Percentiles rank a stretch among this genome's conserved stretches.
Evolutionary conservation across 805 yeast species (phyloP).

Genomic region (Lipomyces chichibuensis): DNA sequence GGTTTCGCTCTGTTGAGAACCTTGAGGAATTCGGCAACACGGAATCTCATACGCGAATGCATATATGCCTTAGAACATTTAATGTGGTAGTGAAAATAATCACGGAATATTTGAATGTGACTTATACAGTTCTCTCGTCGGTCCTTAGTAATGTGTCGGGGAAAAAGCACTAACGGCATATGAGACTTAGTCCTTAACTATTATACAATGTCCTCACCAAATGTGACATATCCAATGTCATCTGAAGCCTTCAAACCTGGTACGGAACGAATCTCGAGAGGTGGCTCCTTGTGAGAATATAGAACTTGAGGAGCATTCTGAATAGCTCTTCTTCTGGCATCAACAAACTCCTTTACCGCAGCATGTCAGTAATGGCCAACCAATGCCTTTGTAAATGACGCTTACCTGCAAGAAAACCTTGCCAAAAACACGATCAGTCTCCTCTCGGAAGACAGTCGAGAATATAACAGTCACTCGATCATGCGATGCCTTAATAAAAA

Average conservation of each 20-base stretch:
- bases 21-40: constrained; percentile 92
- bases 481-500: constrained; percentile 85
- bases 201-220: constrained; percentile 42
- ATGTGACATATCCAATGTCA: constrained; percentile 62
- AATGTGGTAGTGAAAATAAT: constrained; percentile 97
- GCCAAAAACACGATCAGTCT: constrained; percentile 90
- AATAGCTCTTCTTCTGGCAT: constrained; percentile 70
- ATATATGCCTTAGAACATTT: constrained; percentile 97
- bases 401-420: constrained; percentile 73
- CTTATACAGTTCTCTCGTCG: constrained; percentile 80
- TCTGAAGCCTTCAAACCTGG: constrained; percentile 46
- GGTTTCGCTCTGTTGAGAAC: constrained; percentile 96
- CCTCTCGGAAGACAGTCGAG: constrained; percentile 92
- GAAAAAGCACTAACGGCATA: constrained; percentile 45
- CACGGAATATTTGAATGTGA: constrained; percentile 89
- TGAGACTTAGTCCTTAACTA: background rate
- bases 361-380: background rate
- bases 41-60: constrained; percentile 97
- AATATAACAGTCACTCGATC: constrained; percentile 97
- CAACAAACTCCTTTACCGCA: constrained; percentile 38
- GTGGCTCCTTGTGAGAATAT: constrained; percentile 88
- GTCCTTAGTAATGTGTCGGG: constrained; percentile 59
- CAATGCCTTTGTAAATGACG: background rate
- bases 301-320: constrained; percentile 98
- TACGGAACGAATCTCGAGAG: constrained; percentile 71